A percentile compares a stretch with the other conserved stretches of the same genome.
Evolutionary conservation across 495 filamentous ascomycete species (phyloP).

Genomic region (Pyrenula massariospora): DNA sequence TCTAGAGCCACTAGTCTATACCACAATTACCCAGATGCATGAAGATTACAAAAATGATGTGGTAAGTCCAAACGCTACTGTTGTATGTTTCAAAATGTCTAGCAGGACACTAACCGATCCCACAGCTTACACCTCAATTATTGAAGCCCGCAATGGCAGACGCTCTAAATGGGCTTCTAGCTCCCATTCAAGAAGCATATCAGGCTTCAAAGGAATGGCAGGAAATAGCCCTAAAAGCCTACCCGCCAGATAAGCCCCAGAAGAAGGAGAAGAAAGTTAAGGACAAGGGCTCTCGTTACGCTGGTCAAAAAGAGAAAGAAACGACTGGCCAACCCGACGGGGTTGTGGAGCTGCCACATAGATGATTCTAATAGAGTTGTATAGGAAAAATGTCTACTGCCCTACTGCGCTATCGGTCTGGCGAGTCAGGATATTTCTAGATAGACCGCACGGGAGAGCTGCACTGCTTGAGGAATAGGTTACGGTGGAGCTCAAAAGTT

Average conservation of each 20-base stretch:
- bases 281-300: conserved; percentile 62
- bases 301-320: conserved; percentile 23
- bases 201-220: conserved; percentile 67
- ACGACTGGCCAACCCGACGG: too few relatives aligned
- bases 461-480: too few relatives aligned
- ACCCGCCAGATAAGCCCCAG: conserved; percentile 52
- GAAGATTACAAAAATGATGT: conserved; percentile 72
- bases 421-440: too few relatives aligned
- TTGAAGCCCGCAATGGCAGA: conserved; percentile 67
- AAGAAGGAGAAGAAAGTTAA: conserved; percentile 74
- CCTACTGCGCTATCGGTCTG: too few relatives aligned
- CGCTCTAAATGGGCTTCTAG: conserved; percentile 59
- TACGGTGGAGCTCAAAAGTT: too few relatives aligned
- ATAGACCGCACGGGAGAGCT: too few relatives aligned
- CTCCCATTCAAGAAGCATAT: conserved; percentile 63
- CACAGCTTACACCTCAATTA: conserved; percentile 68
- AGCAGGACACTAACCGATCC: conserved; percentile 1
- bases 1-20: conserved; percentile 67
- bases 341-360: too few relatives aligned
- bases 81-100: background rate
- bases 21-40: conserved; percentile 53
- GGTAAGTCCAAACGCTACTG: conserved; percentile 35
- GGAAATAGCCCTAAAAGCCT: conserved; percentile 66
- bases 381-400: too few relatives aligned
- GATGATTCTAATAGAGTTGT: too few relatives aligned